Percentiles rank a stretch among this genome's conserved stretches.
phyloP scores from a whole-genome alignment of 2,329 filamentous ascomycete genomes.

The Apiospora phragmitis region DNA sequence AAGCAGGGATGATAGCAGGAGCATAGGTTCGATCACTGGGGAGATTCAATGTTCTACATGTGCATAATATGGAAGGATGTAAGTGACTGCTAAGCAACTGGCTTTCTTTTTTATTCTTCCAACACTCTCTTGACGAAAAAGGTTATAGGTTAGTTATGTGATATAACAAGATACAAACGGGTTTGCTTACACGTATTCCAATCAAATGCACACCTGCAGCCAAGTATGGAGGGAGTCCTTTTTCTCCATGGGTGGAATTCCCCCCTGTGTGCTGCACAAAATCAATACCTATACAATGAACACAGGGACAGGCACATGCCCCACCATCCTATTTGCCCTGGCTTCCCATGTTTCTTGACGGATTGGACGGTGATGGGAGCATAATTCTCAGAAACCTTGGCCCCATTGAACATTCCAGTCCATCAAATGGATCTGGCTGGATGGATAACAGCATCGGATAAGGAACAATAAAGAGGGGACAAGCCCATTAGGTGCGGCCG shows the following conservation, averaged over 20 bases:
- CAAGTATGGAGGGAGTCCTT: neutral
- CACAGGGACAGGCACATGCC: neutral
- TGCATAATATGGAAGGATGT: neutral
- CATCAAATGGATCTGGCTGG: neutral
- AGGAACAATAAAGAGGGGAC: constrained; percentile 7
- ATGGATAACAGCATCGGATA: neutral
- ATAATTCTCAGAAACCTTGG: neutral
- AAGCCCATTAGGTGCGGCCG: neutral
- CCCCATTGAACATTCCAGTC: constrained; percentile 1
- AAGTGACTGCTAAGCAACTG: neutral
- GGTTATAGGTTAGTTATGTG: neutral
- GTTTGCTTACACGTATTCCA: neutral
- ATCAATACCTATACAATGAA: neutral
- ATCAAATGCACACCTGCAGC: neutral
- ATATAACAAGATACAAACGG: neutral
- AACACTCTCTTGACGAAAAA: neutral
- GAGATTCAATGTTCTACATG: neutral
- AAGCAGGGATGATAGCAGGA: neutral
- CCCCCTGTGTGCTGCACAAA: neutral
- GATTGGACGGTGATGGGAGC: constrained; percentile 5
- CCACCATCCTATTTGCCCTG: neutral
- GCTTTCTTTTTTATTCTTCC: neutral
- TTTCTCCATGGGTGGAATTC: neutral
- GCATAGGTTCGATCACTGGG: neutral
- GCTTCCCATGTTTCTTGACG: neutral